phyloP scores from a whole-genome alignment of 2,329 filamentous ascomycete genomes.

The Fonsecaea nubica region DNA sequence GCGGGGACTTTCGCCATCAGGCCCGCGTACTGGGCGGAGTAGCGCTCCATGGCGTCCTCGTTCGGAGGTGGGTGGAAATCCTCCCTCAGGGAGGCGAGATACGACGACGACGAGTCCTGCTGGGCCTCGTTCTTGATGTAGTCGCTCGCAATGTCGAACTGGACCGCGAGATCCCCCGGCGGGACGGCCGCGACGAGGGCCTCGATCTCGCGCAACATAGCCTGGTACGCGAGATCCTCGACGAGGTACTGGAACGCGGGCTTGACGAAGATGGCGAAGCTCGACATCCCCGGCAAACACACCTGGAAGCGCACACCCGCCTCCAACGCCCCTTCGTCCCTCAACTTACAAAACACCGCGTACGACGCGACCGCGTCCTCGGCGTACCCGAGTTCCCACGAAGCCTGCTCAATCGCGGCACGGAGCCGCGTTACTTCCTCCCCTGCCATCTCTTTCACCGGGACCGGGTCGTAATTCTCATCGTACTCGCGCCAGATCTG shows the following conservation, averaged over 20 bases:
- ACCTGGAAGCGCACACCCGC: slow-evolving; percentile 45
- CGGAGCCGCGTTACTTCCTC: slow-evolving; percentile 9
- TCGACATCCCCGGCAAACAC: slow-evolving; percentile 40
- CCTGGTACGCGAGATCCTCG: slow-evolving; percentile 20
- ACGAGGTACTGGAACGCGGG: slow-evolving; percentile 16
- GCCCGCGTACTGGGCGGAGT: slow-evolving; percentile 17
- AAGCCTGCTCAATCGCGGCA: slow-evolving; percentile 5
- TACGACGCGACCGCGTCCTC: slow-evolving; percentile 43
- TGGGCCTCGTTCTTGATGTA: slow-evolving; percentile 22
- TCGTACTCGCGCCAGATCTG: slow-evolving; percentile 21
- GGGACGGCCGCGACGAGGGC: slow-evolving; percentile 12
- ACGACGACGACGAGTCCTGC: slow-evolving; percentile 5
- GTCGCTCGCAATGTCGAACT: slow-evolving; percentile 25
- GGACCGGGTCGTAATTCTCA: slow-evolving; percentile 15
- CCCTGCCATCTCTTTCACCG: slow-evolving; percentile 12
- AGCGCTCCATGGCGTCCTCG: slow-evolving; percentile 21
- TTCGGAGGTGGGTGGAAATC: slow-evolving; percentile 11
- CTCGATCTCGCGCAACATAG: slow-evolving; percentile 10
- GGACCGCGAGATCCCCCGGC: slow-evolving; percentile 11
- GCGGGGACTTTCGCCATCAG: slow-evolving; percentile 6
- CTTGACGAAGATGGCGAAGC: slow-evolving; percentile 20
- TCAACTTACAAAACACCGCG: slow-evolving; percentile 39
- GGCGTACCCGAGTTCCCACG: slow-evolving; percentile 41
- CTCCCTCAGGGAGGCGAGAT: slow-evolving; percentile 11
- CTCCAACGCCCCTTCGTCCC: slow-evolving; percentile 39